Evolutionary conservation across 768 basidiomycete genomes (phyloP).

Genomic region (Panaeolus papilionaceus): DNA sequence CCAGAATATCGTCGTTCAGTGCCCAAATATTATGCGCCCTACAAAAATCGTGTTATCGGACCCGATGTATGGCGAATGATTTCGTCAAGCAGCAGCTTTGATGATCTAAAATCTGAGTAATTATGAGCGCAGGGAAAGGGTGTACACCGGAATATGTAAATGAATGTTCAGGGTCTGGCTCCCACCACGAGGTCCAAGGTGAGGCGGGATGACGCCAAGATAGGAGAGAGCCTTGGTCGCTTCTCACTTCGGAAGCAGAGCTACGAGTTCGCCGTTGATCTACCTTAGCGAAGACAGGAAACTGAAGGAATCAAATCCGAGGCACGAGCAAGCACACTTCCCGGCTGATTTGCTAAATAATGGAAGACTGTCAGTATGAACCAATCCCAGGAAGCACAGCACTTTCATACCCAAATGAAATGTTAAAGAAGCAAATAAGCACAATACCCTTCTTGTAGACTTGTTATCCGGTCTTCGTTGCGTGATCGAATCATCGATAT

Average conservation of each 20-base stretch:
- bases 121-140: conserved; percentile 11
- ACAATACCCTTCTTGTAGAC: neutral
- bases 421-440: conserved; percentile 7
- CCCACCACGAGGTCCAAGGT: conserved; percentile 8
- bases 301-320: conserved; percentile 3
- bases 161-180: conserved; percentile 4
- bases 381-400: conserved; percentile 7
- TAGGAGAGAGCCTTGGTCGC: conserved; percentile 11
- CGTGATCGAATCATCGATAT: neutral
- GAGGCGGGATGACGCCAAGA: conserved; percentile 11
- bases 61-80: neutral
- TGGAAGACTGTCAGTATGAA: neutral
- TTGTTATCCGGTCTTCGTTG: neutral
- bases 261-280: conserved; percentile 11
- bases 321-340: neutral
- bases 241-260: conserved; percentile 14
- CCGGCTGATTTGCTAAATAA: conserved; percentile 1
- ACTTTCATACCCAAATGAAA: conserved; percentile 12
- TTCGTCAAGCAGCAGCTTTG: conserved; percentile 1
- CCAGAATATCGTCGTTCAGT: neutral
- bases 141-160: conserved; percentile 5
- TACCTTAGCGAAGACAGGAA: conserved; percentile 9
- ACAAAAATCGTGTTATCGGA: neutral
- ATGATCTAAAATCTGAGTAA: conserved; percentile 11
- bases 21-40: neutral